Evolutionary conservation across 2,329 filamentous ascomycete species (phyloP), one percentile per base, ranked within the genome.

Genomic region (Clonostachys chloroleuca): DNA sequence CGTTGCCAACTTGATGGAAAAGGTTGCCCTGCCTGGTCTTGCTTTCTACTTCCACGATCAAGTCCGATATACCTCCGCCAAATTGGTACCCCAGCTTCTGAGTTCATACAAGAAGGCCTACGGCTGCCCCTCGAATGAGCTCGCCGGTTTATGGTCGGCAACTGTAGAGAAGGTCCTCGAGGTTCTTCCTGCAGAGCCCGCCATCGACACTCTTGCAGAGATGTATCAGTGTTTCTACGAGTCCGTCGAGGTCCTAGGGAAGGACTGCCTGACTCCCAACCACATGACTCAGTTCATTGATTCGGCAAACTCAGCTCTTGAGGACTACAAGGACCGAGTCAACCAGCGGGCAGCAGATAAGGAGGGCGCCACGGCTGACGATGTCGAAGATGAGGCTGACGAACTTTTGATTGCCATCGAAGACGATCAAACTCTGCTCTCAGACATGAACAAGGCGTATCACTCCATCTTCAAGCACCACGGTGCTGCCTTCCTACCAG

Each of bases 141-240:
- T 97, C 47, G 78, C 75, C n/a, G 79, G 82, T 40, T 79, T 99
- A 43, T 99, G 94, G 94, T 80, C 78, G 51, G 84, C 80, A 47
- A 95, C 92, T 5, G 85, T 94, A 10, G 87, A 89, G 58, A 96
- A 96, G 71, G 80, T 97, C 35, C 82, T 99, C 12, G 94, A 97
- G 66, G 92, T 96, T 2, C 78, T 99, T 37, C 89, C 86, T 51
- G 92, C 92, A 1, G 94, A 99, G 70, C 92, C 94, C 17, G 91
- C 92, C 2, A 92, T 99, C 49, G 94, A 99, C 59, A 96, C 94
- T 0, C 79, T 99, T 42, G 92, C 94, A 2, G 94, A 97, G 70
- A 96, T 99, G 90, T 99, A 96, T 69, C 92, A 97, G 68, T 99
- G 94, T 74, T 99, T 99, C 75, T 99, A 99, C 66, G 94, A 99